Evolutionary conservation across 1,139 yeast species (phyloP).

Genomic region (Suhomyces choctaworum): DNA sequence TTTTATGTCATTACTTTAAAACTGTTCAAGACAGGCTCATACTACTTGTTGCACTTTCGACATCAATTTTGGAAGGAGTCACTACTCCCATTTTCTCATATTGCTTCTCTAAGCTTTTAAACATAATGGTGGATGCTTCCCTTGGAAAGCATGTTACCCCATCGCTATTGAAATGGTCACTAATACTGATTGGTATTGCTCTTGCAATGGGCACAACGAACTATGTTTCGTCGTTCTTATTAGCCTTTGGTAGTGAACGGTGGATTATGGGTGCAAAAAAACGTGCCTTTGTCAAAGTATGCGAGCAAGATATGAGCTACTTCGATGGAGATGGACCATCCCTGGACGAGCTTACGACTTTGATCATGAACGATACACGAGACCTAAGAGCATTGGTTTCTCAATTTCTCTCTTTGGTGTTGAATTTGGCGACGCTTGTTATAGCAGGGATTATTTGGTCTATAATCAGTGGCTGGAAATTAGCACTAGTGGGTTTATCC

Average conservation of each 20-base stretch:
- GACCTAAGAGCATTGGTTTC: constrained; percentile 68
- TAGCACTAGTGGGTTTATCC: constrained; percentile 77
- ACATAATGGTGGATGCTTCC: constrained; percentile 52
- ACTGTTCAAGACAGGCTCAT: constrained; percentile 36
- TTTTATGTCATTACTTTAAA: constrained; percentile 36
- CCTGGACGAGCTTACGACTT: constrained; percentile 62
- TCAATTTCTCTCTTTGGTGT: constrained; percentile 55
- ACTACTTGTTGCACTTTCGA: constrained; percentile 51
- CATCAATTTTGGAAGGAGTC: constrained; percentile 59
- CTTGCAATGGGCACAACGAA: constrained; percentile 58
- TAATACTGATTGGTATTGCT: constrained; percentile 60
- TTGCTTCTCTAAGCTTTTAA: constrained; percentile 67
- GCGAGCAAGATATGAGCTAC: constrained; percentile 58
- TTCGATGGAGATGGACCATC: constrained; percentile 39
- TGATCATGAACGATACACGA: constrained; percentile 77
- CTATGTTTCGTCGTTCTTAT: constrained; percentile 49
- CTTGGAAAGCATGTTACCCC: constrained; percentile 22
- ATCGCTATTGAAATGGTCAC: constrained; percentile 63
- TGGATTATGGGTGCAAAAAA: constrained; percentile 64
- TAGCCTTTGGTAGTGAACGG: constrained; percentile 63
- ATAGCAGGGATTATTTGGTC: constrained; percentile 76
- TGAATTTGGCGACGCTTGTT: constrained; percentile 55
- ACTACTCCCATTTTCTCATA: constrained; percentile 77
- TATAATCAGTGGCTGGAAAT: constrained; percentile 77
- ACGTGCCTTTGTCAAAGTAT: constrained; percentile 48